Evolutionary conservation across 257 asterid genomes (phyloP), one percentile per base, ranked within the genome.

Genomic region (Solanum virginianum): DNA sequence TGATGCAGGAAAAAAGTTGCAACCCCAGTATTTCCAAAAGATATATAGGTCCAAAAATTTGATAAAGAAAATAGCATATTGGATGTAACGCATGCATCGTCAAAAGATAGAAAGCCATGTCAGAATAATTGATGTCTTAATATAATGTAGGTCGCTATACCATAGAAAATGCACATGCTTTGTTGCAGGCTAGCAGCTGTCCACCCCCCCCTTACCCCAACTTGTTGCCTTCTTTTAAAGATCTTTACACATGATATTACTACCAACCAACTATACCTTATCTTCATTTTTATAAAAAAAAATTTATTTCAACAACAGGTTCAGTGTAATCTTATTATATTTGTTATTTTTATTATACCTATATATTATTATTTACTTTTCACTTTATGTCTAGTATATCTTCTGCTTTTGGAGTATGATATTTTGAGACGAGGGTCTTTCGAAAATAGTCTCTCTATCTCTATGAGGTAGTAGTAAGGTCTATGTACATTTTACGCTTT

Each of bases 141-240:
- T 29, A 77, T 77, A 15, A 51, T 75, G 82, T 26, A 77, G 82
- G 82, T 77, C 65, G n/a, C 59, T 51, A 70, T 36, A 16, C 17
- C 82, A 77, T 77, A 51, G 65, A 16, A 36, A 36, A 77, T 15
- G 29, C 82, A 53, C 82, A 77, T 77, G 82, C 82, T 51, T 16
- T 26, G 29, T 53, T 77, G 47, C 63, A 77, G 63, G 82, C 17
- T 22, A 75, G 24, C 17, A 39, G 47, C 77, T 63, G n/a, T n/a
- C n/a, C n/a, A n/a, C n/a, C n/a, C n/a, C n/a, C n/a, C n/a, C 65
- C 9, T 26, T 26, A 59, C 26, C 65, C 26, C 79, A 70, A 70
- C 54, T 70, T 70, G 79, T 22, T 68, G 49, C 75, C 49, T 43
- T 43, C 51, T 5, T 71, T 71, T 71, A n/a, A 71, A 71, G 29